Conservation (phyloP, 805 yeast species). For the Wickerhamiella australiensis region DNA sequence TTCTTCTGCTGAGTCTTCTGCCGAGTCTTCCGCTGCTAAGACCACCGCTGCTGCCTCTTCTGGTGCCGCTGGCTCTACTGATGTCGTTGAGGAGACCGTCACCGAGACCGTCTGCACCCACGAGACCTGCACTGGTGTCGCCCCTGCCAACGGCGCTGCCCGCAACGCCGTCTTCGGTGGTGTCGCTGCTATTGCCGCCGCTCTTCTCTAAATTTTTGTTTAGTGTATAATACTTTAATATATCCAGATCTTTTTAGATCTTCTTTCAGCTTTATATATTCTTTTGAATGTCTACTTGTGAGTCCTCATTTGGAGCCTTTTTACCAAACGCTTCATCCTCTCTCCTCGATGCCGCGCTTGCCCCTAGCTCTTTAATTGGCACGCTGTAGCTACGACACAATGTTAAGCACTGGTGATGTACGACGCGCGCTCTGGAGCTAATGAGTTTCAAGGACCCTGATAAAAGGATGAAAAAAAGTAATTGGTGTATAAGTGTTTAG, state of each 20-base stretch:
- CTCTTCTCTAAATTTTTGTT: not conserved
- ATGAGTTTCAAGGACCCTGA: no score
- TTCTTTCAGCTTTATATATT: not conserved
- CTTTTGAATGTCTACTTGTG: no score
- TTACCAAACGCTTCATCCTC: no score
- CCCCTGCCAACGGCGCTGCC: slow-evolving; percentile 12
- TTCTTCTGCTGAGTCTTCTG: not conserved
- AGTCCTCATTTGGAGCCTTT: no score
- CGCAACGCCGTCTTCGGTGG: slow-evolving; percentile 5
- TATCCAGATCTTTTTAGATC: not conserved
- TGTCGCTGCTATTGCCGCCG: slow-evolving; percentile 4
- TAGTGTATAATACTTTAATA: not conserved
- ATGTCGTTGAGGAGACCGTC: slow-evolving; percentile 10
- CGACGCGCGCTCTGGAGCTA: no score
- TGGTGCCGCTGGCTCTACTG: slow-evolving; percentile 4
- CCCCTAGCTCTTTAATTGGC: no score
- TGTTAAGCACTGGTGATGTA: no score
- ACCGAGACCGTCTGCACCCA: slow-evolving; percentile 11
- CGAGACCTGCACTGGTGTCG: slow-evolving; percentile 12
- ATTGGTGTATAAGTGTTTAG: no score
- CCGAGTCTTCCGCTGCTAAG: not conserved
- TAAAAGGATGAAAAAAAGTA: no score
- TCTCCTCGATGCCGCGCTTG: no score
- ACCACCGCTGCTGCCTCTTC: slow-evolving; percentile 4
- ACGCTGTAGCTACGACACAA: no score